phyloP scores from a whole-genome alignment of 192 early-diverging fungal species.

The Backusella luteola region DNA sequence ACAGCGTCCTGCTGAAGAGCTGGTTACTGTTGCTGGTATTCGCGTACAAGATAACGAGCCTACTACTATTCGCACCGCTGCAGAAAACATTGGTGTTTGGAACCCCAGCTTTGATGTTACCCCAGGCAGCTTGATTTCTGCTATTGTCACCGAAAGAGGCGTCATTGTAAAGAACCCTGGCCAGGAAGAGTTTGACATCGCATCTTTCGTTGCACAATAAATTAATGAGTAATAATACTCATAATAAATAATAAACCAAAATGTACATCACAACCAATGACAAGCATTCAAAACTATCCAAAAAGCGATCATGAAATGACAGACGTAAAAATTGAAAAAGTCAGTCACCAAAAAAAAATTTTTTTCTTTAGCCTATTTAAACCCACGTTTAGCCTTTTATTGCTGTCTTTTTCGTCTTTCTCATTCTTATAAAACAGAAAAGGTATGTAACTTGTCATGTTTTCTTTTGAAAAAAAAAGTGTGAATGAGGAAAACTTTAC shows the following conservation, averaged over 20 bases:
- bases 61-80: conserved; percentile 72
- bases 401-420: background rate
- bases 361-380: background rate
- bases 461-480: background rate
- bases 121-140: conserved; percentile 81
- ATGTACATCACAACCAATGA: too few species aligned
- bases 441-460: background rate
- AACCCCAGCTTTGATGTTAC: conserved; percentile 97
- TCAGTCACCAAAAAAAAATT: background rate
- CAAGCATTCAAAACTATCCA: too few species aligned
- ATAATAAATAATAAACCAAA: background rate
- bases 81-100: conserved; percentile 88
- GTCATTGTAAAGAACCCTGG: conserved; percentile 61
- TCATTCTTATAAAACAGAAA: background rate
- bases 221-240: background rate
- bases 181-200: conserved; percentile 53
- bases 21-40: conserved; percentile 63
- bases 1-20: conserved; percentile 73
- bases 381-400: background rate
- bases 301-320: too few species aligned
- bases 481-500: conserved; percentile 15
- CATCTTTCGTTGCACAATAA: conserved; percentile 31
- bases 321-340: background rate
- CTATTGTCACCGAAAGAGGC: conserved; percentile 91
- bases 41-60: conserved; percentile 39